phyloP scores from a whole-genome alignment of 192 early-diverging fungal species.

The Pecoramyces ruminantium region DNA sequence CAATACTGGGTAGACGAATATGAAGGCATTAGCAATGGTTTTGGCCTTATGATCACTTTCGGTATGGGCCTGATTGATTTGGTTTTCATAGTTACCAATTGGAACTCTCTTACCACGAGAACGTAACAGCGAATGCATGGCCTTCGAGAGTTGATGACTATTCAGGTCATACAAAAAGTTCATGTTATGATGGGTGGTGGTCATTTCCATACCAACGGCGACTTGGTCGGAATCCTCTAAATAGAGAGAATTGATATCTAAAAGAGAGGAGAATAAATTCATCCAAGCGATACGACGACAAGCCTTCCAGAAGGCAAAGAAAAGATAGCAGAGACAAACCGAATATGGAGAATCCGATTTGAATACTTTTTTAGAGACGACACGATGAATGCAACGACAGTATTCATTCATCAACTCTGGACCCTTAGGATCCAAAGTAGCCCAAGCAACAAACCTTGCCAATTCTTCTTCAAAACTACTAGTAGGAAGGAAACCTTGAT shows the following conservation, averaged over 20 bases:
- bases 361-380: background rate
- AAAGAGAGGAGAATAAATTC: conserved; percentile 11
- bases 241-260: conserved; percentile 16
- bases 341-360: background rate
- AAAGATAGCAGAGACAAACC: conserved; percentile 10
- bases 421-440: background rate
- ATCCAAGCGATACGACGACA: conserved; percentile 13
- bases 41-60: background rate
- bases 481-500: background rate
- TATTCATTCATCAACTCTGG: background rate
- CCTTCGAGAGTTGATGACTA: conserved; percentile 7
- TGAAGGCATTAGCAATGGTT: conserved; percentile 16
- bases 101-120: conserved; percentile 3
- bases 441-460: background rate
- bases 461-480: background rate
- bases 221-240: conserved; percentile 21
- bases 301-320: conserved; percentile 15
- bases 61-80: background rate
- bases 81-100: background rate
- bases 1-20: conserved; percentile 23
- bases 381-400: background rate
- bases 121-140: conserved; percentile 10
- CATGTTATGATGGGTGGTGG: conserved; percentile 16
- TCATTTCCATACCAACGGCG: conserved; percentile 21
- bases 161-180: conserved; percentile 11